Evolutionary conservation across 192 early-diverging fungal species (phyloP), one percentile per base, ranked within the genome.

Genomic region (Mortierella hygrophila): DNA sequence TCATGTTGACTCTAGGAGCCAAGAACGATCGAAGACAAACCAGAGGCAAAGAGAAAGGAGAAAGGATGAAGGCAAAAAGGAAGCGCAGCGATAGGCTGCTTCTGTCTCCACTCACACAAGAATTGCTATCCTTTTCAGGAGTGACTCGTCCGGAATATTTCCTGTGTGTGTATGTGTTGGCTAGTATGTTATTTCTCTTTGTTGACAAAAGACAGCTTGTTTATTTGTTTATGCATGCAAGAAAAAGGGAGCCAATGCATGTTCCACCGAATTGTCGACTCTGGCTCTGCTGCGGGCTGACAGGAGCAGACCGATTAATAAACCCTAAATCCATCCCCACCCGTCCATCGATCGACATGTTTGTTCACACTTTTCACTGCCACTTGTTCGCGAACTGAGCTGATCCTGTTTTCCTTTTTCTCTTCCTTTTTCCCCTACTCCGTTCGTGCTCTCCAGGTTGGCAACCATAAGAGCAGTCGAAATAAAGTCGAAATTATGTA

Each of bases 381-480:
- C n/a, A 26, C 55, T 26, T n/a, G 20, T 32, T 65, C n/a, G 21
- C 9, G 32, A 32, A 9, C 52, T 55, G 7, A 26, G 60, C 29
- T 65, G 60, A 29, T 65, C 60, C 60, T 65, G 29, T 32, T 29
- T 32, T 65, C 23, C 23, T 32, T 52, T 52, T 20, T 46, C 44
- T 46, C 44, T 46, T 10, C 13, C 8, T 15, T 18, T 52, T 16
- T 21, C 15, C 21, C 49, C 13, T 46, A 46, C 44, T 13, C 44
- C 44, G 11, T 46, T 46, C 13, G 57, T 65, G 60, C 60, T 65
- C 60, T 65, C 60, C 60, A 32, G 60, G 29, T 29, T 65, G 60
- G 60, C 60, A 65, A 65, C 60, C 55, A 60, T 9, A 65, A 65
- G 60, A 65, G 60, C 60, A 65, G 60, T 65, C 60, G 60, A 63